phyloP scores from a whole-genome alignment of 2,329 filamentous ascomycete species.

The Dactylellina haptotyla region DNA sequence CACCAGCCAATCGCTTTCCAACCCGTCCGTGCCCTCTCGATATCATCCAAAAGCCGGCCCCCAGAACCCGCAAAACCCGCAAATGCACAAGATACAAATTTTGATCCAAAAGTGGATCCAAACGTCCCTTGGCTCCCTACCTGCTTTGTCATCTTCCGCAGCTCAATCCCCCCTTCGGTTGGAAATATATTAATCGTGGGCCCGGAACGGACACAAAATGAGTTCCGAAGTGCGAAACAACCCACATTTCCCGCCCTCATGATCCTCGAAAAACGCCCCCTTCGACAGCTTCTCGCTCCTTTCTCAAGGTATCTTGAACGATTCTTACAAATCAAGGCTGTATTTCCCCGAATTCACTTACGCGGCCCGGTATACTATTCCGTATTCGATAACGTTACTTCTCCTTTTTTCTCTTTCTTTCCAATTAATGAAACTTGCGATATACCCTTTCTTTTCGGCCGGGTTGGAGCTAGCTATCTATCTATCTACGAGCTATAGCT shows the following conservation, averaged over 20 bases:
- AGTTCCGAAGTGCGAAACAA: conserved; percentile 40
- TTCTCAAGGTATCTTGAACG: background rate
- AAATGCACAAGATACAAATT: too few relatives aligned
- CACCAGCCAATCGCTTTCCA: too few relatives aligned
- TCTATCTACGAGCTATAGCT: too few relatives aligned
- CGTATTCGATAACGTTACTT: background rate
- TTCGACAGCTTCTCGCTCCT: too few relatives aligned
- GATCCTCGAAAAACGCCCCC: background rate
- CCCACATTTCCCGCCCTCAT: background rate
- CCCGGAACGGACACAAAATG: conserved; percentile 13
- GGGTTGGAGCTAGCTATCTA: background rate
- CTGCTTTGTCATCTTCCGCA: conserved; percentile 63
- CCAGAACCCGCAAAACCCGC: too few relatives aligned
- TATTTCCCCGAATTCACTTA: background rate
- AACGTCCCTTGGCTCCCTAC: too few relatives aligned
- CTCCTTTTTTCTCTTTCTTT: background rate
- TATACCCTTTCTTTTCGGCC: too few relatives aligned
- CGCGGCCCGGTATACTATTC: background rate
- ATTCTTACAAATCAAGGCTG: conserved; percentile 15
- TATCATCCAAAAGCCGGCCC: too few relatives aligned
- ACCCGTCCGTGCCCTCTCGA: too few relatives aligned
- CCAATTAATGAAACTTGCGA: too few relatives aligned
- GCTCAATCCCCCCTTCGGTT: background rate
- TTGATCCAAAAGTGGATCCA: too few relatives aligned
- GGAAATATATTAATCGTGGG: conserved; percentile 2